A percentile compares a stretch with the other conserved stretches of the same genome.
Evolutionary conservation across 2,329 filamentous ascomycete species (phyloP).

Genomic region (Esteya vermicola): DNA sequence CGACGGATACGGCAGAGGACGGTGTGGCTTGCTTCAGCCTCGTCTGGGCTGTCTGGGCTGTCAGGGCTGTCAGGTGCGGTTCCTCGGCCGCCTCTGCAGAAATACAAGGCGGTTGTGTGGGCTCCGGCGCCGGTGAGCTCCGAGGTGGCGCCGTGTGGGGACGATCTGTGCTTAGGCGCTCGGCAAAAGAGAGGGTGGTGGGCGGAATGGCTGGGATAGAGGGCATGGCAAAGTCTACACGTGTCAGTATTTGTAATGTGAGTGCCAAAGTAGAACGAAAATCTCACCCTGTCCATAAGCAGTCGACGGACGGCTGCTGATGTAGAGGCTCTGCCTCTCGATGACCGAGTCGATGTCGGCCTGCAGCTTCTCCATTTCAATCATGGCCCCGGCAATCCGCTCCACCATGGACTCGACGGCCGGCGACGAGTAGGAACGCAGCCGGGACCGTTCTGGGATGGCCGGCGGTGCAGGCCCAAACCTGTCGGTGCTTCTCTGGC

Average conservation of each 20-base stretch:
- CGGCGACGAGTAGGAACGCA: conserved; percentile 29
- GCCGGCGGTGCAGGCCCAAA: conserved; percentile 17
- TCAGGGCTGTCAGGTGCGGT: too few species aligned
- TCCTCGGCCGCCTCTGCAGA: too few species aligned
- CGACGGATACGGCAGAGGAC: not conserved
- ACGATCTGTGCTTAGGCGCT: conserved; percentile 35
- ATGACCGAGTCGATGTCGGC: conserved; percentile 45
- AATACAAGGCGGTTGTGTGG: too few species aligned
- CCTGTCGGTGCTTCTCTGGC: not conserved
- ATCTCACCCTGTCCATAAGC: conserved; percentile 25
- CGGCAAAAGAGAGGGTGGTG: conserved; percentile 41
- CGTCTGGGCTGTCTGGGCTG: not conserved
- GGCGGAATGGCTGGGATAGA: conserved; percentile 43
- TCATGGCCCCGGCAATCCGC: conserved; percentile 40
- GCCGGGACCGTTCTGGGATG: conserved; percentile 30
- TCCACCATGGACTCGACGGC: conserved; percentile 37
- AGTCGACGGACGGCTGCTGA: conserved; percentile 37
- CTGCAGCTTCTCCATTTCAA: conserved; percentile 44
- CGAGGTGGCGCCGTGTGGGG: conserved; percentile 19
- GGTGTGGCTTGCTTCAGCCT: not conserved
- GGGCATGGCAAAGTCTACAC: conserved; percentile 35
- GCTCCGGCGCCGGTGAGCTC: not conserved
- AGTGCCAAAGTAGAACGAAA: not conserved
- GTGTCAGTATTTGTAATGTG: not conserved
- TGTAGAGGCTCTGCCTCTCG: conserved; percentile 45